Evolutionary conservation across 345 rosid species (phyloP), one percentile per base, ranked within the genome.

Genomic region (Microthlaspi erraticum): DNA sequence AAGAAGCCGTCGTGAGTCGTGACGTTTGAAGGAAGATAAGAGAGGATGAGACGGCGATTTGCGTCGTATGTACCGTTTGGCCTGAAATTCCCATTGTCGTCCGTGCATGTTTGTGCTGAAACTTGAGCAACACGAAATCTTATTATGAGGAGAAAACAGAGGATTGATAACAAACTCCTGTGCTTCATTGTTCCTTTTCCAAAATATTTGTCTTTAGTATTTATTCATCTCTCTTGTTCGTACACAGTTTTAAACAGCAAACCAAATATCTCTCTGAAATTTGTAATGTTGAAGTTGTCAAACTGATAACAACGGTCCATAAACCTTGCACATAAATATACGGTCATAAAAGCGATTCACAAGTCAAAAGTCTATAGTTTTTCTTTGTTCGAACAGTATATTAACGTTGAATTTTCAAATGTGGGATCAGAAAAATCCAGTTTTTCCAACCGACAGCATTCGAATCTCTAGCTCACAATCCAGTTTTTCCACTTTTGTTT

Each of bases 101-200:
- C 5, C 18, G 4, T 13, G 4, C 66, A 69, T 48, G 3, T 23
- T 38, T 55, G 60, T 37, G 75, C 68, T 36, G 60, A 48, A 5
- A 19, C 43, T 11, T 17, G 8, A 66, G 26, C 36, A 34, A 34
- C 39, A 8, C 16, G 7, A 3, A 50, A 38, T 34, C 42, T 50
- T 18, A n/a, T n/a, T n/a, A 39, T 8, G 44, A 51, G 53, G 6
- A 61, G 8, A 71, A 71, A 29, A 23, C 20, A 71, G 16, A 69
- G 54, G 54, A 63, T 1, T 31, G 44, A 33, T 2, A 45, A 16
- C 6, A 18, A 46, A 6, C 7, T 63, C 44, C 10, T 63, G 55
- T 33, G 55, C 8, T 63, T 45, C 68, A 63, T 46, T 44, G 7
- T 53, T 8, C 10, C 36, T 52, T 1, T 8, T 2, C 12, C 5